Base-by-base conservation (phyloP, 192 early-diverging fungal species). In the Dissophora ornata region DNA sequence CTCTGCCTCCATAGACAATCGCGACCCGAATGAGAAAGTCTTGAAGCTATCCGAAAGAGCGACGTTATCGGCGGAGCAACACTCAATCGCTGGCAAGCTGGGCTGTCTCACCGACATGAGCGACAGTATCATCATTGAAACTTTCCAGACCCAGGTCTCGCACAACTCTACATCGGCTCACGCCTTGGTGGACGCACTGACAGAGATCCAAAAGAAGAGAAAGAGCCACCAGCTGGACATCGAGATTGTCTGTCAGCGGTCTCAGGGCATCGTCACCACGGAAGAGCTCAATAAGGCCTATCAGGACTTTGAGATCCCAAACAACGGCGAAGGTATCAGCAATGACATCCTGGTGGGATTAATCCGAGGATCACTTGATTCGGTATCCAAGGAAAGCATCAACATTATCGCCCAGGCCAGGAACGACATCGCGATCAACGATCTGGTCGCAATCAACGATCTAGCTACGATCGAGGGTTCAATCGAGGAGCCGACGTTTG, bases 231-330 rank as follows among this genome's bases (percentile, higher is more conserved):
- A 57, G 33, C 65, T 92, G 26, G 67, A 64, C 1, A 44, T 65
- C 0, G 78, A 86, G 54, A 85, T 89, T 7, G 85, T 73, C 2
- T 69, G 67, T 13, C 84, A 88, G 52, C 80, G 80, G 11, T 84
- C 82, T 7, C 80, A 85, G 44, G 88, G 89, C 3, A 49, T 87
- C 40, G 81, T 86, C 22, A 80, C 81, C 1, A 64, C 68, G 0
- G 62, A 57, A 1, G 84, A 86, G 16, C 53, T 86, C 0, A 62
- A 52, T 0, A 57, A 62, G 0, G 90, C 90, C 0, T 86, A 84
- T 28, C 49, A 59, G 15, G 64, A 79, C 47, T 75, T 83, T 61
- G 87, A 84, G 1, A 58, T 85, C 1, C 54, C 68, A 0, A 60
- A 69, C 3, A 48, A 67, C 16, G 80, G 69, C 25, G 54, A 67